These are phyloP conservation scores for Anisodus acutangulus DNA, from an alignment of 257 asterid genomes.

Conservation along the genomic window DNA sequence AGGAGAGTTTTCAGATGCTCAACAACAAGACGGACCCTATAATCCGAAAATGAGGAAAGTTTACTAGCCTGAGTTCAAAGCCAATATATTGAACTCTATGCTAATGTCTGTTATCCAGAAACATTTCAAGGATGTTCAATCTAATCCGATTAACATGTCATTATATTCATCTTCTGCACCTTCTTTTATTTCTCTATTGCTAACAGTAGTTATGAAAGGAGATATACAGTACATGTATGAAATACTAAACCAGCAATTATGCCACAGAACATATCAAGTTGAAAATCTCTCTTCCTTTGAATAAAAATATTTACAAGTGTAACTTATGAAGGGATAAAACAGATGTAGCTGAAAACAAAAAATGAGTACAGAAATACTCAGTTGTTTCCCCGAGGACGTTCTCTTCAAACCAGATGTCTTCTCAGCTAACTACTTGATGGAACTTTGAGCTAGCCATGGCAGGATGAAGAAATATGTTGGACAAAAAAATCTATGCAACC, in stretches of 20 bases:
- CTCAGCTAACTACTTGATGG: neutral
- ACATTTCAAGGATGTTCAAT: neutral
- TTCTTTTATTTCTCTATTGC: neutral
- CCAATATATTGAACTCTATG: constrained; percentile 46
- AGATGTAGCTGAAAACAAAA: neutral
- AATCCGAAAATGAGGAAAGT: constrained; percentile 42
- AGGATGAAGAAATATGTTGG: neutral
- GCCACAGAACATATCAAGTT: neutral
- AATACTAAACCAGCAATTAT: too few relatives aligned
- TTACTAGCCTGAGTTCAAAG: constrained; percentile 46
- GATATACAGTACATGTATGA: neutral
- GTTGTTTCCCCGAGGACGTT: neutral
- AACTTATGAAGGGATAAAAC: neutral
- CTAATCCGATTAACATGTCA: neutral
- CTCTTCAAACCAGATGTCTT: neutral
- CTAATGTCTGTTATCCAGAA: constrained; percentile 21
- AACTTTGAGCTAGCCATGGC: neutral
- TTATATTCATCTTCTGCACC: neutral
- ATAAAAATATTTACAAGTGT: neutral
- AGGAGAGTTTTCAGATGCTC: constrained; percentile 86
- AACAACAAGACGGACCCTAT: constrained; percentile 49
- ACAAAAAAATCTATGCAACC: neutral
- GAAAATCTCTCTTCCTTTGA: neutral
- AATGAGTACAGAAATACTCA: neutral
- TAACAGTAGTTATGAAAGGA: neutral